Evolutionary conservation across 169 alveolate genomes (phyloP).

Genomic region (Ichthyophthirius multifiliis): DNA sequence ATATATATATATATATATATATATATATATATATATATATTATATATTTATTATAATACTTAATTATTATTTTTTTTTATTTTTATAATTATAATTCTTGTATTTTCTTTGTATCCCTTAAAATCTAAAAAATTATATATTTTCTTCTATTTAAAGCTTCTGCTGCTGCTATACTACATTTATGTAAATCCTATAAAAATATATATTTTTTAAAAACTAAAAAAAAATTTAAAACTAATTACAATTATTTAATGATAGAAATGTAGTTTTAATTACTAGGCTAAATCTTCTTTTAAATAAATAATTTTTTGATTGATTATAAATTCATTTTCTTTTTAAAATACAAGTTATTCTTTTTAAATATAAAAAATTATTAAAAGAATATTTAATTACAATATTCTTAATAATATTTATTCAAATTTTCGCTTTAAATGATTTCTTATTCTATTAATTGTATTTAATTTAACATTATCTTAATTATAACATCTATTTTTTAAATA

Average conservation of each 20-base stretch:
- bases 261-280: not conserved
- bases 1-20: too few species aligned
- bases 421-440: not conserved
- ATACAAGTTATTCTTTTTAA: not conserved
- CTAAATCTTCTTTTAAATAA: not conserved
- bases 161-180: not conserved
- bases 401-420: not conserved
- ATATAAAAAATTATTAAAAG: not conserved
- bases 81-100: not conserved
- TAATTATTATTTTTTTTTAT: not conserved
- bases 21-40: too few species aligned
- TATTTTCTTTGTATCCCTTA: not conserved
- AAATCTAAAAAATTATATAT: not conserved
- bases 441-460: not conserved
- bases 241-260: not conserved
- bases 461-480: not conserved
- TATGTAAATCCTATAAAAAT: not conserved
- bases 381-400: not conserved
- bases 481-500: not conserved
- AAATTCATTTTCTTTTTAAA: not conserved
- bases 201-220: not conserved
- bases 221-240: not conserved
- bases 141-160: slow-evolving; percentile 4
- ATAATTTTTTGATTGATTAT: not conserved
- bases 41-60: not conserved